Evolutionary conservation across 495 filamentous ascomycete species (phyloP).

Genomic region (Aspergillus bertholletiae): DNA sequence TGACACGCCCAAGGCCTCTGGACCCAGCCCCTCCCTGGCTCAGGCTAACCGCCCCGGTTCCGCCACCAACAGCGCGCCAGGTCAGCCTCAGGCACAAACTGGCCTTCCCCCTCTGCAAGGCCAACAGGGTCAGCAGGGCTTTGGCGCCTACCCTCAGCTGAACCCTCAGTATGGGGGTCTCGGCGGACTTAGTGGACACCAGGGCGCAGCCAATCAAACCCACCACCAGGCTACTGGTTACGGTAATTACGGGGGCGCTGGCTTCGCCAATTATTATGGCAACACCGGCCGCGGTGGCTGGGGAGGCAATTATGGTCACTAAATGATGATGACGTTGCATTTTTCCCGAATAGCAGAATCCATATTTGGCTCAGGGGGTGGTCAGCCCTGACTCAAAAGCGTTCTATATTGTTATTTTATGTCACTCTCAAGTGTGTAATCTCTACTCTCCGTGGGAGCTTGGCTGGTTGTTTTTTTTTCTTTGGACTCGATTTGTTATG

Average conservation of each 20-base stretch:
- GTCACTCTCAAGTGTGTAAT: constrained; percentile 39
- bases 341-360: constrained; percentile 30
- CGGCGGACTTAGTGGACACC: constrained; percentile 65
- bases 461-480: constrained; percentile 36
- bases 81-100: constrained; percentile 53
- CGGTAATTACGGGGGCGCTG: constrained; percentile 48
- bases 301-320: constrained; percentile 66
- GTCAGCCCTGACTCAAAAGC: constrained; percentile 21
- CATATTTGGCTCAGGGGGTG: constrained; percentile 17
- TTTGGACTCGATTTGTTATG: constrained; percentile 7
- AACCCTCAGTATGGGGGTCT: constrained; percentile 71
- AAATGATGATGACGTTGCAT: constrained; percentile 35
- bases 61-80: constrained; percentile 68
- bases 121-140: constrained; percentile 61
- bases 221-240: constrained; percentile 57
- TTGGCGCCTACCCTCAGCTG: constrained; percentile 73
- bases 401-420: constrained; percentile 19
- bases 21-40: constrained; percentile 80
- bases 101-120: constrained; percentile 76
- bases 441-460: constrained; percentile 46
- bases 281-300: constrained; percentile 58
- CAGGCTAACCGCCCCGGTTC: constrained; percentile 80
- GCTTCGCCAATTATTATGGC: constrained; percentile 54
- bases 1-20: constrained; percentile 68
- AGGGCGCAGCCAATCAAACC: constrained; percentile 53